Percentiles rank a stretch among this genome's conserved stretches.
These are phyloP conservation scores for Encephalitozoon romaleae DNA, from an alignment of 371 early-diverging fungal species.

Conservation along the genomic window DNA sequence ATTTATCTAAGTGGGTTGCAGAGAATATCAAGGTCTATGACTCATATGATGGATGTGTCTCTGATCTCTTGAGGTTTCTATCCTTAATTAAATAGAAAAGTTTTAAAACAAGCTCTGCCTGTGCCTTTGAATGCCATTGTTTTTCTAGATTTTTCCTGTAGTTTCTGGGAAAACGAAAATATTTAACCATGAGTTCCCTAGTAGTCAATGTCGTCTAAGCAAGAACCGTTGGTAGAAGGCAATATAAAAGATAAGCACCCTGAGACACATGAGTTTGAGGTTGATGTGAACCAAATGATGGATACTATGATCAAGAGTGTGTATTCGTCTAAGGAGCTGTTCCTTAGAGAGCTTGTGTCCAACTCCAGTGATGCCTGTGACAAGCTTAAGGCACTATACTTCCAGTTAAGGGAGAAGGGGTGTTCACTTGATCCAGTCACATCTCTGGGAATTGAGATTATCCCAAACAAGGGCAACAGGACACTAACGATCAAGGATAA, in stretches of 20 bases:
- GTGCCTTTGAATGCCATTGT: background rate
- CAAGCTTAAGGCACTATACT: slow-evolving; percentile 71
- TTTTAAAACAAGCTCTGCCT: background rate
- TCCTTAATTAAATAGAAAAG: background rate
- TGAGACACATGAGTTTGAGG: slow-evolving; percentile 56
- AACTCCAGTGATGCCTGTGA: slow-evolving; percentile 87
- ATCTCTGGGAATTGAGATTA: slow-evolving; percentile 73
- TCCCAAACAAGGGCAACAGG: slow-evolving; percentile 66
- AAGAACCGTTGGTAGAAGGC: background rate
- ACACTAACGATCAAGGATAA: slow-evolving; percentile 74
- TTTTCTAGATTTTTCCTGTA: slow-evolving; percentile 25
- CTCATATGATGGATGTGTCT: slow-evolving; percentile 9
- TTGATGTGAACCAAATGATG: slow-evolving; percentile 65
- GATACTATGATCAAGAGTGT: slow-evolving; percentile 77
- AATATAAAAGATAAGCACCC: slow-evolving; percentile 6
- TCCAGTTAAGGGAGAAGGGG: slow-evolving; percentile 69
- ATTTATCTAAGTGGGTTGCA: slow-evolving; percentile 68
- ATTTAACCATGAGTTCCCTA: background rate
- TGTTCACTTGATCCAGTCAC: slow-evolving; percentile 66
- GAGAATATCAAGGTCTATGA: slow-evolving; percentile 29
- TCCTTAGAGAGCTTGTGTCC: slow-evolving; percentile 81
- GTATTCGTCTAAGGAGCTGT: slow-evolving; percentile 82
- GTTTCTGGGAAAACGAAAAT: slow-evolving; percentile 21
- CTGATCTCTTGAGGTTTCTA: slow-evolving; percentile 28
- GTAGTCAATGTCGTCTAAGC: background rate